Evolutionary conservation across 164 flowering plant species (phyloP).

Genomic region (Nymphaea thermarum): DNA sequence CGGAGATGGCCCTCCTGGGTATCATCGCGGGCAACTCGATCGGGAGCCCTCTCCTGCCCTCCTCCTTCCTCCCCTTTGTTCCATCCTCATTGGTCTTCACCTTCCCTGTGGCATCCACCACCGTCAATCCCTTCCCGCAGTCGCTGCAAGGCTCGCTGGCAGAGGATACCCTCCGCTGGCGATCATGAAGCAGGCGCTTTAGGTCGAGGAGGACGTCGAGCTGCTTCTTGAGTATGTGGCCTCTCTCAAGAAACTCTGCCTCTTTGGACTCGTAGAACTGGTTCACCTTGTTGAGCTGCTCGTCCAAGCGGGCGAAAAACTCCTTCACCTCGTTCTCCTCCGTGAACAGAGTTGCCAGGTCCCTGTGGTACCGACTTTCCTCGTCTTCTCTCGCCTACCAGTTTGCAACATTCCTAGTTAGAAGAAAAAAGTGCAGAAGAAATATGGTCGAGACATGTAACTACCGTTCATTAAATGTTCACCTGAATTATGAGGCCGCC

Average conservation of each 20-base stretch:
- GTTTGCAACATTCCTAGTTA: no score
- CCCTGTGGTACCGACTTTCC: neutral
- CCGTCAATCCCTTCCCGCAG: neutral
- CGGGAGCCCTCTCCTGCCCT: conserved; percentile 44
- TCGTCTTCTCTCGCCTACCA: neutral
- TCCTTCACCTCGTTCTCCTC: neutral
- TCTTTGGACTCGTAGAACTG: conserved; percentile 4
- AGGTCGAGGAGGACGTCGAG: conserved; percentile 54
- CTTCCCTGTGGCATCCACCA: neutral
- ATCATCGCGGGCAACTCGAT: conserved; percentile 65
- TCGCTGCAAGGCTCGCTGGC: neutral
- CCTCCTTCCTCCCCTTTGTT: conserved; percentile 41
- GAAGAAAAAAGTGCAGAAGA: no score
- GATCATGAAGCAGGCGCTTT: conserved; percentile 37
- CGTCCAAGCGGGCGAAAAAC: conserved; percentile 1
- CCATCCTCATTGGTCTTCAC: conserved; percentile 21
- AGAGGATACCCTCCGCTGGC: conserved; percentile 25
- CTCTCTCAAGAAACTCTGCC: conserved; percentile 28
- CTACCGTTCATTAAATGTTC: neutral
- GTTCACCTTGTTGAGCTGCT: conserved; percentile 4
- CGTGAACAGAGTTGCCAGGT: neutral
- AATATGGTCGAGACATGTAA: no score
- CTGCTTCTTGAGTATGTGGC: conserved; percentile 62
- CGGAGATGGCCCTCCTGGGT: conserved; percentile 48
- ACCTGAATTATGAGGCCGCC: neutral